Base-by-base conservation (phyloP, 345 rosid species). In the Acer campestre region DNA sequence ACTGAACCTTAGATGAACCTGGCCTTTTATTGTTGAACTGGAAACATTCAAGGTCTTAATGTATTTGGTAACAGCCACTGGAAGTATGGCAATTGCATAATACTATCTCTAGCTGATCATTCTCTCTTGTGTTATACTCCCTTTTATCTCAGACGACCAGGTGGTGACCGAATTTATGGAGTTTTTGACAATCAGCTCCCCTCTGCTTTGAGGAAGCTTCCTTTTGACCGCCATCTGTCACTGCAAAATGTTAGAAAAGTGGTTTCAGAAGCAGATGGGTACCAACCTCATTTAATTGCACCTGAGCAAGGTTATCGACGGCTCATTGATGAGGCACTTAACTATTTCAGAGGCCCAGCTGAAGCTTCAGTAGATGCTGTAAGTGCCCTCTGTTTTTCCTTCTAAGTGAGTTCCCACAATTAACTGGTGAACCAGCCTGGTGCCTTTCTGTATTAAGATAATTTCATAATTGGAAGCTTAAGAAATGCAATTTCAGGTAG, bases 291-390 rank as follows among this genome's bases (percentile, higher is more conserved):
- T 84, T 80, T 91, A 70, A 83, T 89, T 75, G 93, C 95, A 11
- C 93, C 95, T 3, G 93, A 88, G 88, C 95, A 91, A 79, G 95
- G 85, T 62, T 91, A 91, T 76, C 82, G 95, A 3, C 80, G 91
- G 55, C 88, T 89, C 6, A 91, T 91, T 61, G 92, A 91, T 11
- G 83, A 89, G 6, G 87, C 91, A 22, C 84, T 91, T 38, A 83
- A 82, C 77, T 91, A 83, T 83, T 89, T 89, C 81, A 89, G 84
- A 78, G 88, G 87, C 53, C 95, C 95, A 27, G 92, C 93, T 63
- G 91, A 89, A 81, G 91, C 90, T 75, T 89, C 93, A 29, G 95
- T 91, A n/a, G 90, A 91, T 79, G 90, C 91, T 63, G 95, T 88
- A 84, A 89, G 93, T 82, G 61, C 42, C 35, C 22, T 48, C 7